A percentile compares a stretch with the other conserved stretches of the same genome.
Conservation (phyloP, 2,329 filamentous ascomycete genomes). For the Microcyclospora pomicola region DNA sequence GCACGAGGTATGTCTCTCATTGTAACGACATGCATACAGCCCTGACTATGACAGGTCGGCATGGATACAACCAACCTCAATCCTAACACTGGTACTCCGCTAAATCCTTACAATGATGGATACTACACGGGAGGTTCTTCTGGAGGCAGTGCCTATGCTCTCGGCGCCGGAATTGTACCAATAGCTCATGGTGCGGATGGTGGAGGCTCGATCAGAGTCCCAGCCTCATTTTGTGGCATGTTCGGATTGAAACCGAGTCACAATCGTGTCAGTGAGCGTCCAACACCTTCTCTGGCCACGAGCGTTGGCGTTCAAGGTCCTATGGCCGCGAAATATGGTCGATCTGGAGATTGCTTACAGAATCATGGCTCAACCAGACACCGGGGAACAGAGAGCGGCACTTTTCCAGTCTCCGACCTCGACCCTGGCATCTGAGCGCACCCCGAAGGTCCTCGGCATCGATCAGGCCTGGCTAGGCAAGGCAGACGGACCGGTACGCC, state of each 20-base stretch:
- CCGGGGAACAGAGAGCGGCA: slow-evolving; percentile 44
- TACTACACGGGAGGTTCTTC: slow-evolving; percentile 78
- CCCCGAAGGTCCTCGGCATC: slow-evolving; percentile 55
- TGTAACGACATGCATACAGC: slow-evolving; percentile 53
- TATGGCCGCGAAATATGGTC: slow-evolving; percentile 57
- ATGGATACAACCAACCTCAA: slow-evolving; percentile 61
- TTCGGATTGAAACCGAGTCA: slow-evolving; percentile 73
- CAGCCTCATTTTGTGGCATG: slow-evolving; percentile 60
- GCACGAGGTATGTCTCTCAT: slow-evolving; percentile 69
- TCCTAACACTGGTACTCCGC: slow-evolving; percentile 56
- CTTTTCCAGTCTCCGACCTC: slow-evolving; percentile 41
- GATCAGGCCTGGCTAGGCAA: slow-evolving; percentile 55
- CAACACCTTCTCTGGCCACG: slow-evolving; percentile 44
- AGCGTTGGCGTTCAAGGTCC: slow-evolving; percentile 60
- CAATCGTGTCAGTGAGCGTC: slow-evolving; percentile 48
- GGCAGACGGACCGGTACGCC: slow-evolving; percentile 49
- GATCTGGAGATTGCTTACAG: slow-evolving; percentile 77
- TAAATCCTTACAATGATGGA: slow-evolving; percentile 60
- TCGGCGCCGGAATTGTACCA: slow-evolving; percentile 59
- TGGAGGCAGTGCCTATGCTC: slow-evolving; percentile 58
- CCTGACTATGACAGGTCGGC: too few species aligned
- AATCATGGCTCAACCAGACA: slow-evolving; percentile 60
- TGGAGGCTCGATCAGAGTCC: slow-evolving; percentile 61
- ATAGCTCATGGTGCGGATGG: slow-evolving; percentile 61
- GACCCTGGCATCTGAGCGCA: neutral